These are phyloP conservation scores for Mucor plumbeus DNA, from an alignment of 371 early-diverging fungal species.

Conservation along the genomic window DNA sequence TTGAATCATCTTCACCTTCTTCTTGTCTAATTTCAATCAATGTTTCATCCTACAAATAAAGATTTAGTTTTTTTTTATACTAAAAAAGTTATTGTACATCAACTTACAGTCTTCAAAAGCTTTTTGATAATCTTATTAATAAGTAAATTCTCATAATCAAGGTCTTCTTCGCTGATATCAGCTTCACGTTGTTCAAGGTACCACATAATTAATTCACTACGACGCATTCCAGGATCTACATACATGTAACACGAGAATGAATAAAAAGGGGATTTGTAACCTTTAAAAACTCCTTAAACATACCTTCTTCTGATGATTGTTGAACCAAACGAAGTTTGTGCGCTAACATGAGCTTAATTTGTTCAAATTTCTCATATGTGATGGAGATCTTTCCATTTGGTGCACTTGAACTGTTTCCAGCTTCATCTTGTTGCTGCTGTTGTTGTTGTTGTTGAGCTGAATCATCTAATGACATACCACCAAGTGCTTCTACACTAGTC, in stretches of 20 bases:
- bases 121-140: conserved; percentile 82
- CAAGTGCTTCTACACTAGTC: conserved; percentile 44
- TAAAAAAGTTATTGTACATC: neutral
- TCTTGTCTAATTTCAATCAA: conserved; percentile 56
- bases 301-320: conserved; percentile 36
- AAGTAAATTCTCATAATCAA: conserved; percentile 67
- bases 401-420: conserved; percentile 26
- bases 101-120: conserved; percentile 70
- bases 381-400: conserved; percentile 51
- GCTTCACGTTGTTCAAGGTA: conserved; percentile 82
- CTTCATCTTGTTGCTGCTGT: conserved; percentile 46
- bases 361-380: conserved; percentile 80
- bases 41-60: conserved; percentile 37
- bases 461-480: conserved; percentile 36
- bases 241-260: neutral
- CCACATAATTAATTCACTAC: conserved; percentile 80
- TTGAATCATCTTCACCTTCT: conserved; percentile 27
- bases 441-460: conserved; percentile 23
- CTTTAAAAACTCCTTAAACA: conserved; percentile 1
- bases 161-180: conserved; percentile 75
- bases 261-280: neutral
- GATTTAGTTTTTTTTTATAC: no score
- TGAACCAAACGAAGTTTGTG: conserved; percentile 63
- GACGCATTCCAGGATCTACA: conserved; percentile 63
- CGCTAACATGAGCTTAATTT: conserved; percentile 75